Base-by-base conservation (phyloP, 768 basidiomycete genomes). In the Podaxis sp. region DNA sequence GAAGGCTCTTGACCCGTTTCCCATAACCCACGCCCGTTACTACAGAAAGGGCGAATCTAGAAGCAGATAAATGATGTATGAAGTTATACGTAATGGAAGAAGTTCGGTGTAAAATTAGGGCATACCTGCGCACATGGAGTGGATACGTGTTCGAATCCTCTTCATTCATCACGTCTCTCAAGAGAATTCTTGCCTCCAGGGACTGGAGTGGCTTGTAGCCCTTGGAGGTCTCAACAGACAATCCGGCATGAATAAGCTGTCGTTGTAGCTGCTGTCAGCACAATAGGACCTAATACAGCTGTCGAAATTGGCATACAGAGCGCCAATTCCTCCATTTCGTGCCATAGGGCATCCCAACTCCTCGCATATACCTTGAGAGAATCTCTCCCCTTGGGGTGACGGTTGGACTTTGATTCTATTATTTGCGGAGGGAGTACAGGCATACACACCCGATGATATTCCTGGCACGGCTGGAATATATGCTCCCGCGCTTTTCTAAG, bases 401-500 rank as follows among this genome's bases (percentile, higher is more conserved):
- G 22, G n/a, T 51, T 27, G 51, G n/a, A 13, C 9, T 25, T 2
- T 2, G 36, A 50, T 15, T 13, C 13, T 11, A 17, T 2, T 22
- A 1, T 3, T 3, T 38, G 7, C 3, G 2, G 25, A 15, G 3
- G 12, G 5, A 22, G 15, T 29, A 24, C 49, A n/a, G 12, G 5
- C 9, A 25, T 29, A 24, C 49, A 19, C 22, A 51, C 57, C 71
- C 74, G 36, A 74, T 65, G 19, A 75, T 74, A 24, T 64, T 69
- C 7, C 74, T 65, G 0, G 74, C 72, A 8, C 75, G 68, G 40
- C 73, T 72, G 0, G 75, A 76, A 57, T 73, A 76, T 11, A 75
- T 71, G 12, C 68, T 64, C 4, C 72, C 70, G 51, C 68, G 65
- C 64, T 72, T 76, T 13, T 75, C 74, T 5, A 76, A 50, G 6